Evolutionary conservation across 495 filamentous ascomycete species (phyloP).

Genomic region (Penicillium coffeae): DNA sequence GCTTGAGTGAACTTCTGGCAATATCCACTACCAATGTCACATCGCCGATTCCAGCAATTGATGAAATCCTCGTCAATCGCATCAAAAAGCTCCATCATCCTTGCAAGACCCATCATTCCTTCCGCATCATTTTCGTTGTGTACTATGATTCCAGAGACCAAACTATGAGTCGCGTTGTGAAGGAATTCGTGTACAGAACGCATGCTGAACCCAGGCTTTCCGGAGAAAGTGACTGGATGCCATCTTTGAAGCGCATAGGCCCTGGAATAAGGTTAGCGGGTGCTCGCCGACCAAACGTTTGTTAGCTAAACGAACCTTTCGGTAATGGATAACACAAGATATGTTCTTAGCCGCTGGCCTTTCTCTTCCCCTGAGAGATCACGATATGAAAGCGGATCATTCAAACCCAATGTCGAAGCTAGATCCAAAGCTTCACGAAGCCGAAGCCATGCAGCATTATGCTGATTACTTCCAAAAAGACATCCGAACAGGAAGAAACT

Average conservation of each 20-base stretch:
- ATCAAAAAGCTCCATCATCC: constrained; percentile 42
- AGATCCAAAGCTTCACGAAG: constrained; percentile 57
- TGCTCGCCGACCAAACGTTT: not conserved
- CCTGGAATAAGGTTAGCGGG: constrained; percentile 26
- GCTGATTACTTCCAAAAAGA: constrained; percentile 62
- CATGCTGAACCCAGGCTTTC: constrained; percentile 35
- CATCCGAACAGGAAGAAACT: constrained; percentile 79
- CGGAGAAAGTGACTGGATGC: constrained; percentile 39
- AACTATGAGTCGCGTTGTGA: constrained; percentile 34
- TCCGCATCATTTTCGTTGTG: constrained; percentile 43
- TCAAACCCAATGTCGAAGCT: constrained; percentile 54
- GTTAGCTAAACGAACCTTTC: constrained; percentile 39
- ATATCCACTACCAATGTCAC: constrained; percentile 28
- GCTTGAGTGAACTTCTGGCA: constrained; percentile 33
- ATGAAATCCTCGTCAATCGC: constrained; percentile 42
- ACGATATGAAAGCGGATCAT: constrained; percentile 50
- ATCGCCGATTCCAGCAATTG: constrained; percentile 40
- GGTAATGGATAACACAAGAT: constrained; percentile 60
- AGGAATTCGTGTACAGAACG: constrained; percentile 38
- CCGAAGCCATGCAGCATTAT: constrained; percentile 56
- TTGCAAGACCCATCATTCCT: constrained; percentile 40
- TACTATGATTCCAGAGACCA: constrained; percentile 42
- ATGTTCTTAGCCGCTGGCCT: constrained; percentile 39
- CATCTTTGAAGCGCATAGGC: constrained; percentile 69
- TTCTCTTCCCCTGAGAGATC: constrained; percentile 41